These are phyloP conservation scores for Coniella vitis DNA, from an alignment of 2,329 filamentous ascomycete genomes.

Conservation along the genomic window DNA sequence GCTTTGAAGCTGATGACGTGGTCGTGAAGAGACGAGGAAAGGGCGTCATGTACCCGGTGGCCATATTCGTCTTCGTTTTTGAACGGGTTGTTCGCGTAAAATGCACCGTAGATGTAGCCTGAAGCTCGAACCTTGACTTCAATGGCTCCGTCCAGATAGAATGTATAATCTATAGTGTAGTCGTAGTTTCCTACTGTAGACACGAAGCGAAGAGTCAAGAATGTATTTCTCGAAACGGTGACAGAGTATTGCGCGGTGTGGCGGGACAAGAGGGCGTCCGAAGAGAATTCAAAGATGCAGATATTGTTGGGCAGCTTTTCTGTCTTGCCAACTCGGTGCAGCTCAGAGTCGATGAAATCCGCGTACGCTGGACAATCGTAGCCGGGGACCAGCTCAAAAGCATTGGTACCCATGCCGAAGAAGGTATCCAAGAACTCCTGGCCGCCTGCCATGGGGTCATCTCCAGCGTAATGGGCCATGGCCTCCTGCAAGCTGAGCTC, in stretches of 20 bases:
- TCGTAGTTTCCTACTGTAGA: constrained; percentile 39
- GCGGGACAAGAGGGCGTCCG: constrained; percentile 30
- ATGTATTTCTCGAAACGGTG: constrained; percentile 23
- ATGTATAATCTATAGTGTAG: constrained; percentile 30
- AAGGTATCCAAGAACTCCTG: constrained; percentile 36
- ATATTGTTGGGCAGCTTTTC: constrained; percentile 26
- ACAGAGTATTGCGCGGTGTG: constrained; percentile 27
- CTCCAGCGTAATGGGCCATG: constrained; percentile 44
- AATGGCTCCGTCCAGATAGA: constrained; percentile 30
- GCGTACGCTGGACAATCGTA: constrained; percentile 31
- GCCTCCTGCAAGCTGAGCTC: constrained; percentile 47
- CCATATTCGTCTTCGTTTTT: constrained; percentile 28
- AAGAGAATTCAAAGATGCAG: constrained; percentile 33
- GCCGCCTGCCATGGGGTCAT: constrained; percentile 36
- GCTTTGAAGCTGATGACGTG: constrained; percentile 34
- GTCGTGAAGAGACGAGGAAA: constrained; percentile 30
- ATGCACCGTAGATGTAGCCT: constrained; percentile 30
- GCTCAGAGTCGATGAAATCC: constrained; percentile 28
- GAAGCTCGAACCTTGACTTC: constrained; percentile 32
- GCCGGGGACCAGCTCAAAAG: constrained; percentile 33
- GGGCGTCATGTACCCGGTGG: constrained; percentile 27
- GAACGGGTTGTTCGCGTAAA: constrained; percentile 23
- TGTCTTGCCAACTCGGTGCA: constrained; percentile 26
- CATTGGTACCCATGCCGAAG: constrained; percentile 29
- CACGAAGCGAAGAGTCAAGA: constrained; percentile 30